phyloP scores from a whole-genome alignment of 257 asterid genomes.

The Agastache rugosa region DNA sequence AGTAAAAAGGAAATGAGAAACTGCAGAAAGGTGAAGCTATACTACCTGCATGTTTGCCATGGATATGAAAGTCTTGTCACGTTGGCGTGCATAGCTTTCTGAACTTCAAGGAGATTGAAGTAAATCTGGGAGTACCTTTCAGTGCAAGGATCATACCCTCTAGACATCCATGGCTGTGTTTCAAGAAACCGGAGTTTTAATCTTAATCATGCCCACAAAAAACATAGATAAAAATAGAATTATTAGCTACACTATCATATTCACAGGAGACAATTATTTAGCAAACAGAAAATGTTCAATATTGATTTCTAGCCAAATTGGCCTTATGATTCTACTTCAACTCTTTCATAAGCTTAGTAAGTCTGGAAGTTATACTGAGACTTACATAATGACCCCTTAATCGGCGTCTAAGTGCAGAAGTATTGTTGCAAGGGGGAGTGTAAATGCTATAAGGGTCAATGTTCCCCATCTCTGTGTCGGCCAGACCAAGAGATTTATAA shows the following conservation, averaged over 20 bases:
- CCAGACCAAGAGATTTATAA: slow-evolving; percentile 52
- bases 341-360: neutral
- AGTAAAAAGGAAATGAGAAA: slow-evolving; percentile 26
- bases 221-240: too few species aligned
- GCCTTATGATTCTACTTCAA: neutral
- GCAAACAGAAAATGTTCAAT: neutral
- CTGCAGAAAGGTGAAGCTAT: slow-evolving; percentile 27
- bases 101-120: slow-evolving; percentile 90
- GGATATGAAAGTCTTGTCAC: slow-evolving; percentile 66
- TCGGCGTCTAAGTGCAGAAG: slow-evolving; percentile 60
- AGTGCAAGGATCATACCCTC: slow-evolving; percentile 95
- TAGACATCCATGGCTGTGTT: slow-evolving; percentile 88
- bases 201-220: neutral
- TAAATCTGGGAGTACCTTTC: slow-evolving; percentile 72
- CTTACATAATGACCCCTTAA: slow-evolving; percentile 89
- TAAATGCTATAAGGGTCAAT: slow-evolving; percentile 93
- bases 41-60: slow-evolving; percentile 96
- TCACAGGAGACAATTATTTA: too few species aligned
- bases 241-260: neutral
- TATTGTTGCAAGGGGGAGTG: slow-evolving; percentile 70
- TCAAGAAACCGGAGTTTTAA: slow-evolving; percentile 27
- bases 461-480: slow-evolving; percentile 78
- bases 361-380: neutral
- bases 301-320: neutral
- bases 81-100: slow-evolving; percentile 88